A percentile compares a stretch with the other conserved stretches of the same genome.
These are phyloP conservation scores for Filosporella fistucella DNA, from an alignment of 495 filamentous ascomycete species.

Conservation along the genomic window DNA sequence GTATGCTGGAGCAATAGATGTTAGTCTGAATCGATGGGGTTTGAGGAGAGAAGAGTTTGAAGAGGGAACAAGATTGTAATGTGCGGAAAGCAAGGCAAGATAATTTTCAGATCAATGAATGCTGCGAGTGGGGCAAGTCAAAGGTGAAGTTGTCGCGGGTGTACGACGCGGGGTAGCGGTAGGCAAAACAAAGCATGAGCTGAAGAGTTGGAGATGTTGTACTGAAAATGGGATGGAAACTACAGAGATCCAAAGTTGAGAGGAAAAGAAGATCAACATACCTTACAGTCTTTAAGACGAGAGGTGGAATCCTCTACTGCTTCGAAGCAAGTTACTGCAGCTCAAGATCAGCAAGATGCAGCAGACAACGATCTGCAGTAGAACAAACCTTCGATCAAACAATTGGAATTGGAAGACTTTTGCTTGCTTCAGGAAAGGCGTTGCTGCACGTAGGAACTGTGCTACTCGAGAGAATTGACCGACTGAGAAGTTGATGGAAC, in stretches of 20 bases:
- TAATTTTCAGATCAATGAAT: too few species aligned
- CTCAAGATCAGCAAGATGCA: conserved; percentile 9
- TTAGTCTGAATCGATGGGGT: neutral
- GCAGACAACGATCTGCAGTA: neutral
- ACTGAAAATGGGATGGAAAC: conserved; percentile 9
- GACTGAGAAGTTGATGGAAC: conserved; percentile 12
- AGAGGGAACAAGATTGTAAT: conserved; percentile 34
- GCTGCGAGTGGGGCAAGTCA: conserved; percentile 15
- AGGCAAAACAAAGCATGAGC: conserved; percentile 6
- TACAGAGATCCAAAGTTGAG: neutral
- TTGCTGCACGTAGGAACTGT: conserved; percentile 1
- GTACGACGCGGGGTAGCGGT: neutral
- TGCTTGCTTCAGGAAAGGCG: conserved; percentile 2
- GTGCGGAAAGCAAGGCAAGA: too few species aligned
- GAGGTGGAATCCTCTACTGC: conserved; percentile 1
- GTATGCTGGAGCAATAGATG: conserved; percentile 6
- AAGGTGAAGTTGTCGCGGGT: conserved; percentile 7
- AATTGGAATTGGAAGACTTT: neutral
- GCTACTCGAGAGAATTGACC: conserved; percentile 3
- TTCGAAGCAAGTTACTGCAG: conserved; percentile 13
- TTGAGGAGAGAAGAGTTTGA: conserved; percentile 19
- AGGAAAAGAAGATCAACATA: neutral
- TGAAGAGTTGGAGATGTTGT: conserved; percentile 13
- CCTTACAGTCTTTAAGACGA: conserved; percentile 10
- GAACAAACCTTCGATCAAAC: conserved; percentile 11